A percentile compares a stretch with the other conserved stretches of the same genome.
Evolutionary conservation across 208 protist species (phyloP).

Genomic region (Herpetomonas samuelpessoai): DNA sequence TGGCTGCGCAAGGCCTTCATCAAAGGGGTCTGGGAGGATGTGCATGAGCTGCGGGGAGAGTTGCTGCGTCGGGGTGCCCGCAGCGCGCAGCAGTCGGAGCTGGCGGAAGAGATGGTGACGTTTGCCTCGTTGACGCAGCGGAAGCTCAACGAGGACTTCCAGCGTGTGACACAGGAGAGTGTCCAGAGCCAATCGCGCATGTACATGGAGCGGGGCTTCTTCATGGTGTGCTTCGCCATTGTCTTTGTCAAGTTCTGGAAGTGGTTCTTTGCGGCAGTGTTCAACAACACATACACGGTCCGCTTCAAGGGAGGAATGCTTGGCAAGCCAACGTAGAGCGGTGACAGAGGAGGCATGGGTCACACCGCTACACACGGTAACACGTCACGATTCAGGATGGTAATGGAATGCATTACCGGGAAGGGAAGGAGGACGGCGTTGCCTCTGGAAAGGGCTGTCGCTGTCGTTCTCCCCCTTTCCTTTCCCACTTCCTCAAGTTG

Average conservation of each 20-base stretch:
- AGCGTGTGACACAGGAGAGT: slow-evolving; percentile 77
- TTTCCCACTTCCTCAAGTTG: no score
- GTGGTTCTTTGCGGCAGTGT: slow-evolving; percentile 63
- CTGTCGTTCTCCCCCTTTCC: no score
- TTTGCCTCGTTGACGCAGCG: slow-evolving; percentile 80
- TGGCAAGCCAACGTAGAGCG: slow-evolving; percentile 16
- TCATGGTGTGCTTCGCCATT: slow-evolving; percentile 47
- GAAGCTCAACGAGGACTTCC: slow-evolving; percentile 88
- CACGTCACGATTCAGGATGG: no score
- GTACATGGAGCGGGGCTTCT: slow-evolving; percentile 63
- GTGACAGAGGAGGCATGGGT: no score
- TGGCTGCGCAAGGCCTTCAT: slow-evolving; percentile 88
- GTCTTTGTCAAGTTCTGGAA: slow-evolving; percentile 81
- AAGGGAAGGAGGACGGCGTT: no score
- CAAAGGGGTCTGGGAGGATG: slow-evolving; percentile 86
- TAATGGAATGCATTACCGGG: no score
- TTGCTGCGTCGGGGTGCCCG: slow-evolving; percentile 83
- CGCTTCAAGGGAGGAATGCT: slow-evolving; percentile 61
- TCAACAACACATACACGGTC: slow-evolving; percentile 73
- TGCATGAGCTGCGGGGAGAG: slow-evolving; percentile 86
- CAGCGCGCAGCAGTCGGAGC: slow-evolving; percentile 85
- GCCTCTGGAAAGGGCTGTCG: no score
- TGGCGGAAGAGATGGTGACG: slow-evolving; percentile 88
- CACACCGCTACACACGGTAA: no score
- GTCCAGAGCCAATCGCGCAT: slow-evolving; percentile 78